Conservation (phyloP, 192 early-diverging fungal genomes). For the Gigaspora rosea region DNA sequence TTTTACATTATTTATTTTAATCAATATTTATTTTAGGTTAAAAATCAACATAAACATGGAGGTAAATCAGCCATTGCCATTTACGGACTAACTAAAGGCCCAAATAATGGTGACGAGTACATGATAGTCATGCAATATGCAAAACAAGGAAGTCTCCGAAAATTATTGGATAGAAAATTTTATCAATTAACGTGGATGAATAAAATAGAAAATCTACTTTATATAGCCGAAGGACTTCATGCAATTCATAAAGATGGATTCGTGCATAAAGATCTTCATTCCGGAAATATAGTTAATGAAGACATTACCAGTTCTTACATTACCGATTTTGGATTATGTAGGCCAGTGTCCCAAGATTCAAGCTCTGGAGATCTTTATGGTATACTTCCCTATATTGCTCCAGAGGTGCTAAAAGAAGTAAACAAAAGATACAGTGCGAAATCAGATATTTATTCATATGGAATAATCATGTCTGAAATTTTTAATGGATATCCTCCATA, state of each 20-base stretch:
- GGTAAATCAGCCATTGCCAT: background rate
- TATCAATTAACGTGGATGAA: background rate
- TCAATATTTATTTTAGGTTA: background rate
- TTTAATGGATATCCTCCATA: constrained; percentile 41
- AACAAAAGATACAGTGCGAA: background rate
- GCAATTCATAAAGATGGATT: constrained; percentile 41
- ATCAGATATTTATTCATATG: constrained; percentile 44
- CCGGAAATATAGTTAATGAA: constrained; percentile 46
- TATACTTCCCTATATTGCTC: constrained; percentile 39
- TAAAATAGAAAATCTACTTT: constrained; percentile 6
- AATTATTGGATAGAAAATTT: background rate
- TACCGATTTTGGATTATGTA: constrained; percentile 37
- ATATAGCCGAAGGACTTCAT: constrained; percentile 35
- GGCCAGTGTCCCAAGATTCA: background rate
- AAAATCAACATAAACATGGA: background rate
- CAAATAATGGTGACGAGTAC: constrained; percentile 35
- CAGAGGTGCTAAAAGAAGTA: constrained; percentile 28
- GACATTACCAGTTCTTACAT: background rate
- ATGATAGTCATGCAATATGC: constrained; percentile 46
- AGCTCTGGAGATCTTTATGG: constrained; percentile 31
- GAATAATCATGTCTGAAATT: constrained; percentile 46
- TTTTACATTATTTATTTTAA: background rate
- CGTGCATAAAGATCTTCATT: constrained; percentile 46
- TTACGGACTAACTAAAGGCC: constrained; percentile 41
- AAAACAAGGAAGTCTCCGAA: constrained; percentile 3